These are phyloP conservation scores for Coemansia sp. DNA, from an alignment of 192 early-diverging fungal genomes.

Conservation along the genomic window DNA sequence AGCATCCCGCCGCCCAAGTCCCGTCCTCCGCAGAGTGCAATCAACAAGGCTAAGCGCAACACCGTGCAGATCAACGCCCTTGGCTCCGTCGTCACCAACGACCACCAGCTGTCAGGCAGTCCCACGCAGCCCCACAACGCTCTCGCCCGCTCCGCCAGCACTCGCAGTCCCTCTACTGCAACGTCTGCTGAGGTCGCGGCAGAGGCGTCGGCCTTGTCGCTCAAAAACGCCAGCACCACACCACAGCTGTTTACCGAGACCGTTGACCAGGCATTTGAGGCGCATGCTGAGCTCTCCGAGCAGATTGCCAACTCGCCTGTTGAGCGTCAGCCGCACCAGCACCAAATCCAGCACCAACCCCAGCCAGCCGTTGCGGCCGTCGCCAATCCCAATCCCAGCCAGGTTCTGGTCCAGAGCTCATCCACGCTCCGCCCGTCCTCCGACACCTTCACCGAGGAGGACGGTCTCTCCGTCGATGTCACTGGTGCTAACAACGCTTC, in stretches of 20 bases:
- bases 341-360: not conserved
- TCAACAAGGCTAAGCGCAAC: constrained; percentile 52
- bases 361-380: constrained; percentile 3
- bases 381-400: constrained; percentile 10
- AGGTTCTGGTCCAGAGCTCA: constrained; percentile 38
- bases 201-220: not conserved
- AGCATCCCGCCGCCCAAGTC: constrained; percentile 48
- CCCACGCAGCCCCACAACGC: constrained; percentile 12
- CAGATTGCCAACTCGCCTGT: constrained; percentile 14
- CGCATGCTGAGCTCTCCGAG: constrained; percentile 10
- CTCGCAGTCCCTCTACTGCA: constrained; percentile 8
- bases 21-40: constrained; percentile 40
- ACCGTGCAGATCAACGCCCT: constrained; percentile 39
- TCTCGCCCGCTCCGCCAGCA: constrained; percentile 20
- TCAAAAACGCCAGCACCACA: not conserved
- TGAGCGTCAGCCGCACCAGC: not conserved
- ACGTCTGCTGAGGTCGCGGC: not conserved
- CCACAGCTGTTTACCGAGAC: constrained; percentile 9
- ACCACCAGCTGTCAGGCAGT: constrained; percentile 9
- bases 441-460: constrained; percentile 39
- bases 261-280: constrained; percentile 5
- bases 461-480: constrained; percentile 1
- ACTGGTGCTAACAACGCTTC: not conserved
- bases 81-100: constrained; percentile 19
- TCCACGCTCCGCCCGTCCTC: constrained; percentile 51